Evolutionary conservation across 768 basidiomycete species (phyloP).

Genomic region (Trametes sanguinea): DNA sequence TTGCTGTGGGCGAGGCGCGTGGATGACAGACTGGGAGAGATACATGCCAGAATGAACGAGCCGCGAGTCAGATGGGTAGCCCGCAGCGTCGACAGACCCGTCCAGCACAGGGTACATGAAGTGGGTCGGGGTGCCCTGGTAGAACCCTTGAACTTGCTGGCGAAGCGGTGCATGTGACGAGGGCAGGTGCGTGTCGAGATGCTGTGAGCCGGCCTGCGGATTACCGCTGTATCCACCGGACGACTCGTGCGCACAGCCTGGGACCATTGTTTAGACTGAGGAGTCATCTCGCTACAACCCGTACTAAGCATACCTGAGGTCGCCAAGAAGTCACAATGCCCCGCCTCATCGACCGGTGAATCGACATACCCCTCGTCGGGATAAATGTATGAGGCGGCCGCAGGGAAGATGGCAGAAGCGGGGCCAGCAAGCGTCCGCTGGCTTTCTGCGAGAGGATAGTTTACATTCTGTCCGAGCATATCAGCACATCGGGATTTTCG

Average conservation of each 20-base stretch:
- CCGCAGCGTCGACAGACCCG: slow-evolving; percentile 3
- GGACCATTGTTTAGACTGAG: not conserved
- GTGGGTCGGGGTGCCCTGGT: slow-evolving; percentile 12
- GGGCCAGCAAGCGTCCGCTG: not conserved
- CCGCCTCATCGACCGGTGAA: slow-evolving; percentile 11
- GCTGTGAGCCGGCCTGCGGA: slow-evolving; percentile 2
- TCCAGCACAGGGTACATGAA: slow-evolving; percentile 20
- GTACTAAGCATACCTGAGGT: slow-evolving; percentile 9
- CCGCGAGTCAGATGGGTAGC: slow-evolving; percentile 5
- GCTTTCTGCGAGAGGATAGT: not conserved
- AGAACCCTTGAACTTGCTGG: slow-evolving; percentile 6
- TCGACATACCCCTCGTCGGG: slow-evolving; percentile 16
- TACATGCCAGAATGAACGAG: not conserved
- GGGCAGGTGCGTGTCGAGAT: slow-evolving; percentile 4
- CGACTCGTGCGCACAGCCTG: slow-evolving; percentile 5
- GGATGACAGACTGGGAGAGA: slow-evolving; percentile 11
- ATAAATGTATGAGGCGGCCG: slow-evolving; percentile 2
- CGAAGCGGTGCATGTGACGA: not conserved
- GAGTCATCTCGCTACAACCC: not conserved
- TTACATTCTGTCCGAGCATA: slow-evolving; percentile 1
- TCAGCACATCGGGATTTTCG: not conserved
- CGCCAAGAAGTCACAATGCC: slow-evolving; percentile 2
- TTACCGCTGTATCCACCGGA: not conserved
- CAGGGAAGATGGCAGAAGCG: not conserved
- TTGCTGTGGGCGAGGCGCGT: slow-evolving; percentile 22